Conservation (phyloP, 2,329 filamentous ascomycete species). For the Colletotrichum sp. region DNA sequence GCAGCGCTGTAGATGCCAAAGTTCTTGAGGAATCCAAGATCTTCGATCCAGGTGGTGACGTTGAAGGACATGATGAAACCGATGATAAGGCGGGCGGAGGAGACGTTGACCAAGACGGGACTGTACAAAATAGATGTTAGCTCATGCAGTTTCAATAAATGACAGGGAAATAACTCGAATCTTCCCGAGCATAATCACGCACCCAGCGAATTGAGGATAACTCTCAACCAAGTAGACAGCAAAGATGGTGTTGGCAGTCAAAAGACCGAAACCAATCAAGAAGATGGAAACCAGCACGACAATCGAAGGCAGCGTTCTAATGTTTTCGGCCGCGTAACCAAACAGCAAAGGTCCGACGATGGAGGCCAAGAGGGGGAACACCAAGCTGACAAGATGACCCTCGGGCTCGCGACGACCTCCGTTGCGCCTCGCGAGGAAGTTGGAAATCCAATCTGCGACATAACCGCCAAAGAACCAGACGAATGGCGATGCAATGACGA, state of each 20-base stretch:
- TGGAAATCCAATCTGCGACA: constrained; percentile 33
- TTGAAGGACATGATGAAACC: constrained; percentile 34
- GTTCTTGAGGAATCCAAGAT: constrained; percentile 30
- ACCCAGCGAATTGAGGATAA: constrained; percentile 29
- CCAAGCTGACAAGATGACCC: constrained; percentile 33
- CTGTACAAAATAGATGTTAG: constrained; percentile 19
- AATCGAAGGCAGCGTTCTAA: constrained; percentile 27
- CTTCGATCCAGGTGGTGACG: constrained; percentile 31
- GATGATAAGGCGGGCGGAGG: constrained; percentile 33
- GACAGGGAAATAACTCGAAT: background rate
- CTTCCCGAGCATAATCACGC: background rate
- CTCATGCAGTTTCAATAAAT: background rate
- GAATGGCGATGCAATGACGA: constrained; percentile 21
- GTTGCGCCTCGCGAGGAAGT: constrained; percentile 30
- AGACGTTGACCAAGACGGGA: constrained; percentile 38
- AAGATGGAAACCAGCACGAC: constrained; percentile 31
- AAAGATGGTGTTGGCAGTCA: constrained; percentile 31
- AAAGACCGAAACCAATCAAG: constrained; percentile 32
- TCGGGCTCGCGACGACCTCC: constrained; percentile 35
- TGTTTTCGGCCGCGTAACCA: constrained; percentile 31
- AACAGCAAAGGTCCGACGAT: constrained; percentile 35
- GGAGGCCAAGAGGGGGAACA: constrained; percentile 32
- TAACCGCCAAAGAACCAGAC: constrained; percentile 30
- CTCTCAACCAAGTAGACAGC: constrained; percentile 39
- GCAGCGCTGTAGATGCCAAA: constrained; percentile 37